phyloP scores from a whole-genome alignment of 305 asterid genomes.

The Lippia alba region DNA sequence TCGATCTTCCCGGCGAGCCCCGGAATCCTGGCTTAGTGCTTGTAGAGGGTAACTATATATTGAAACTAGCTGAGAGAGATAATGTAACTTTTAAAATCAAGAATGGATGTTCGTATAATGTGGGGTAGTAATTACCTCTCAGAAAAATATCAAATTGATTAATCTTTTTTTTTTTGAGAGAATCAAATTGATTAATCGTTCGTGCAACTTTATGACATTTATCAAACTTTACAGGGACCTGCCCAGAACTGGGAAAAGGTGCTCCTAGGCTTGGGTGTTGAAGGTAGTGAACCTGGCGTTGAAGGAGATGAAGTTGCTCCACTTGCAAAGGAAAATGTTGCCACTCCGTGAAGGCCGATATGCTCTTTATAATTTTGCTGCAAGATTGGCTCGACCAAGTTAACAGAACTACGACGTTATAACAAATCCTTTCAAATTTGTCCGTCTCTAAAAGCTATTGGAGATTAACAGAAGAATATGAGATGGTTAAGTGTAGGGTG shows the following conservation, averaged over 20 bases:
- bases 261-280: conserved; percentile 69
- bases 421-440: conserved; percentile 12
- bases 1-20: too few relatives aligned
- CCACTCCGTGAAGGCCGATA: conserved; percentile 60
- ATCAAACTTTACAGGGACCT: conserved; percentile 54
- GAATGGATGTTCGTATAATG: too few relatives aligned
- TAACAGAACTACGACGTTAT: conserved; percentile 14
- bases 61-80: neutral
- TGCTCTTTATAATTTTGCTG: neutral
- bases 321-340: conserved; percentile 76
- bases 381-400: conserved; percentile 5
- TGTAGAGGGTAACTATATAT: too few relatives aligned
- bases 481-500: conserved; percentile 1
- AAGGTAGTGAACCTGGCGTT: conserved; percentile 64
- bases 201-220: neutral
- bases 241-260: conserved; percentile 82
- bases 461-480: neutral
- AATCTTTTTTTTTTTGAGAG: too few relatives aligned
- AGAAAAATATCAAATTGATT: too few relatives aligned
- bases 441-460: neutral
- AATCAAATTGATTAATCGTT: too few relatives aligned
- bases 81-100: too few relatives aligned
- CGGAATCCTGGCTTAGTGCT: too few relatives aligned
- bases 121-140: too few relatives aligned
- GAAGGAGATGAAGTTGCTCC: conserved; percentile 86